phyloP scores from a whole-genome alignment of 2,329 filamentous ascomycete species.

The Colletotrichum sojae region DNA sequence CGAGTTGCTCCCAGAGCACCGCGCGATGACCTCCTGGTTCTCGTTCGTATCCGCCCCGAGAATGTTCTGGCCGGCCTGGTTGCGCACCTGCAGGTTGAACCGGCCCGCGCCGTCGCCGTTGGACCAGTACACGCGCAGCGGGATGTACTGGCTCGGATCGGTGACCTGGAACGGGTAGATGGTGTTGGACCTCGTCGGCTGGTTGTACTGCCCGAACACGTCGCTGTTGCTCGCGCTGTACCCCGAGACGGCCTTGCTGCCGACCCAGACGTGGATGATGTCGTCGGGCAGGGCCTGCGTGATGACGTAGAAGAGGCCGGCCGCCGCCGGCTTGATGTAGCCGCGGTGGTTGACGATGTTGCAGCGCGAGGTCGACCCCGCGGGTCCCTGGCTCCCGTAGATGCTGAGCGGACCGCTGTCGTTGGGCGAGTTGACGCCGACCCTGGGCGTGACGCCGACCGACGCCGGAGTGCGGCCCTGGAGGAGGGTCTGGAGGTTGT shows the following conservation, averaged over 20 bases:
- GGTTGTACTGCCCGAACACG: conserved; percentile 1
- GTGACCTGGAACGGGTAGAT: conserved; percentile 8
- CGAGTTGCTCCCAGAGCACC: background rate
- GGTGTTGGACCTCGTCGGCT: background rate
- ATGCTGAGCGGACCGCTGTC: conserved; percentile 9
- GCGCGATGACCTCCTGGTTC: background rate
- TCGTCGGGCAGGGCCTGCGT: conserved; percentile 1
- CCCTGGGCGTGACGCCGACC: background rate
- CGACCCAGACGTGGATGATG: conserved; percentile 20
- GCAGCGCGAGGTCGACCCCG: conserved; percentile 11
- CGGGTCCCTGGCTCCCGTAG: background rate
- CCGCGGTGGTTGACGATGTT: conserved; percentile 27
- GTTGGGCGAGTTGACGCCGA: background rate
- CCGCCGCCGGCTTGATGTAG: conserved; percentile 7
- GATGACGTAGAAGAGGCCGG: conserved; percentile 16
- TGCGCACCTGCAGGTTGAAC: background rate
- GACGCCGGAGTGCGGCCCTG: too few species aligned
- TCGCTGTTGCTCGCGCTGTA: conserved; percentile 7
- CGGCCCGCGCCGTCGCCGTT: conserved; percentile 16
- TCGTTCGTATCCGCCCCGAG: background rate
- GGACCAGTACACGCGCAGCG: conserved; percentile 27
- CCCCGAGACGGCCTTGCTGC: conserved; percentile 8
- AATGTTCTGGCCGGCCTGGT: background rate
- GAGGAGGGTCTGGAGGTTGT: too few species aligned
- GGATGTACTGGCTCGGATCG: conserved; percentile 8